phyloP scores from a whole-genome alignment of 192 early-diverging fungal genomes.

The Coemansia sp. region DNA sequence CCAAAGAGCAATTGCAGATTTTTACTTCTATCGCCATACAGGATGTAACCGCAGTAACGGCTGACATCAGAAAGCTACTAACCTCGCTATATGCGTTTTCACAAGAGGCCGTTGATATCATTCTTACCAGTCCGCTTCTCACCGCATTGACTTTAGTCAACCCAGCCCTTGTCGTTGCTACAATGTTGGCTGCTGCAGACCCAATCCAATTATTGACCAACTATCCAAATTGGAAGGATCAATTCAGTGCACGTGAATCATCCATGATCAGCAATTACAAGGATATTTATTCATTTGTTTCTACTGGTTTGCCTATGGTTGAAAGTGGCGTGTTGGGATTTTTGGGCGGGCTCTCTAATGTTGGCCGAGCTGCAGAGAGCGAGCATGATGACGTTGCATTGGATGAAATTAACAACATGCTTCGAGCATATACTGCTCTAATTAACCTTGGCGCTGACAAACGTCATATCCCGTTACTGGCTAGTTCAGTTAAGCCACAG shows the following conservation, averaged over 20 bases:
- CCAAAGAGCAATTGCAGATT: constrained; percentile 4
- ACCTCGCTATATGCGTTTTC: constrained; percentile 32
- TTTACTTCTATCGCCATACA: constrained; percentile 19
- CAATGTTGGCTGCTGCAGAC: constrained; percentile 19
- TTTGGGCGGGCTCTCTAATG: constrained; percentile 18
- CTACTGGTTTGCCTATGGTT: constrained; percentile 27
- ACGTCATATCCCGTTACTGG: background rate
- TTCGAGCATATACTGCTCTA: background rate
- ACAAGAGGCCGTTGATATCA: constrained; percentile 26
- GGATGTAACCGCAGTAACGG: constrained; percentile 16
- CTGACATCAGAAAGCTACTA: constrained; percentile 17
- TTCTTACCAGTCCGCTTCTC: constrained; percentile 36
- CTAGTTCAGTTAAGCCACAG: background rate
- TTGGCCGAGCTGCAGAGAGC: constrained; percentile 1
- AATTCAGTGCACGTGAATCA: constrained; percentile 25
- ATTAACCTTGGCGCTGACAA: background rate
- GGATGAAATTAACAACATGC: background rate
- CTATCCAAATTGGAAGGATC: constrained; percentile 32
- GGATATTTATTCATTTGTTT: constrained; percentile 33
- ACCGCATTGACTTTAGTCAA: constrained; percentile 25
- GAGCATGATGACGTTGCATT: background rate
- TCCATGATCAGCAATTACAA: constrained; percentile 18
- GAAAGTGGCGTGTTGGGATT: constrained; percentile 28
- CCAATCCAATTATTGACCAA: constrained; percentile 31
- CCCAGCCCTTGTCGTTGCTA: constrained; percentile 13